phyloP scores from a whole-genome alignment of 129 eudicot genomes.

The Artemisia annua region DNA sequence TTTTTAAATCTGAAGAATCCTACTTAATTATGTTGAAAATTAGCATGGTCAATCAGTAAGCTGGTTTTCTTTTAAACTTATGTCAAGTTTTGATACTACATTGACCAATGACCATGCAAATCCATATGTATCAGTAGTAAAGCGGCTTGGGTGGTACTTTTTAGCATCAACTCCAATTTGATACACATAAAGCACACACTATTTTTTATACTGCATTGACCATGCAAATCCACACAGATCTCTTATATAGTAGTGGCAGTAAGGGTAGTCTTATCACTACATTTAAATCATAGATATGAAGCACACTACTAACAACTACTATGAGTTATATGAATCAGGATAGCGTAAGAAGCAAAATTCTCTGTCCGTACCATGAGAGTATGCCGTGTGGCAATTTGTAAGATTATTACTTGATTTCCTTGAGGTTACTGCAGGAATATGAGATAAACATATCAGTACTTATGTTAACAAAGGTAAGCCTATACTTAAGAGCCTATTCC shows the following conservation, averaged over 20 bases:
- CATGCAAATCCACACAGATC: too few relatives aligned
- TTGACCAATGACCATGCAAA: constrained; percentile 8
- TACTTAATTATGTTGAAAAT: background rate
- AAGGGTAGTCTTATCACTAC: background rate
- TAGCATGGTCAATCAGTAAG: background rate
- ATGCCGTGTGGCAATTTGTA: background rate
- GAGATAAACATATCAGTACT: background rate
- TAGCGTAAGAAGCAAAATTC: background rate
- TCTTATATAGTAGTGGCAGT: too few relatives aligned
- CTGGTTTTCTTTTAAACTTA: background rate
- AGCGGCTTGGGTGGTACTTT: background rate
- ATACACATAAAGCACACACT: constrained; percentile 15
- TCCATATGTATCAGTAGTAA: background rate
- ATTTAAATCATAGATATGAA: background rate
- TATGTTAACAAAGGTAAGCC: constrained; percentile 16
- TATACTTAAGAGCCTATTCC: constrained; percentile 6
- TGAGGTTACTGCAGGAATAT: constrained; percentile 6
- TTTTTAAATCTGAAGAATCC: background rate
- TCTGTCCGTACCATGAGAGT: background rate
- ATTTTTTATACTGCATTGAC: background rate
- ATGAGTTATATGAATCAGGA: background rate
- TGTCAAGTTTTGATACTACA: background rate
- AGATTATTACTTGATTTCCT: background rate
- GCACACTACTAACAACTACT: background rate
- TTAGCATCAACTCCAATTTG: constrained; percentile 9